Conservation (phyloP, 306 rosid genomes). For the Mimosa bimucronata region DNA sequence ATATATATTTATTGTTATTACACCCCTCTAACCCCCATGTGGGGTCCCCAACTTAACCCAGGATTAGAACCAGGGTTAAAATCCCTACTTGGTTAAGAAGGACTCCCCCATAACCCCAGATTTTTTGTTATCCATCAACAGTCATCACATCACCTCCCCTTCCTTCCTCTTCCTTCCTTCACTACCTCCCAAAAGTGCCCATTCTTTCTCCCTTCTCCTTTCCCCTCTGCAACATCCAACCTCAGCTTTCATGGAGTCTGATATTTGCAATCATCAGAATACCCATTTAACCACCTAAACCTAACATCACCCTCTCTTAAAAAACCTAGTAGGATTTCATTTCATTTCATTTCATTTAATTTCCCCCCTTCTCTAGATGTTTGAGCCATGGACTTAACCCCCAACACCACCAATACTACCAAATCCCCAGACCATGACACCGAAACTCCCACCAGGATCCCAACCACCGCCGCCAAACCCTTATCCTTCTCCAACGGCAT, state of each 20-base stretch:
- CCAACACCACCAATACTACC: slow-evolving; percentile 34
- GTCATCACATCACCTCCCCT: slow-evolving; percentile 46
- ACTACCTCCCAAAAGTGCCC: slow-evolving; percentile 26
- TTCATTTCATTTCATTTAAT: not conserved
- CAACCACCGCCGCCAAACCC: slow-evolving; percentile 50
- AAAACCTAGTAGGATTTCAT: slow-evolving; percentile 36
- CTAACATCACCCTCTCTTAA: slow-evolving; percentile 32
- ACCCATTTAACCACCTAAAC: slow-evolving; percentile 41
- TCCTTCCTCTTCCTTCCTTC: not conserved
- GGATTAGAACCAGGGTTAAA: slow-evolving; percentile 93
- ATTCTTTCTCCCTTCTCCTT: not conserved
- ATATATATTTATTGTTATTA: too few relatives aligned
- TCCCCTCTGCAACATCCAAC: too few relatives aligned
- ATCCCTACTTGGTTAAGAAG: slow-evolving; percentile 86
- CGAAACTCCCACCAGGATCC: slow-evolving; percentile 70
- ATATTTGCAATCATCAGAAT: slow-evolving; percentile 46
- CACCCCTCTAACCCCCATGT: slow-evolving; percentile 63
- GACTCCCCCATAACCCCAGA: slow-evolving; percentile 76
- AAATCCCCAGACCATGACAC: slow-evolving; percentile 75
- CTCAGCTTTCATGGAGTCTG: slow-evolving; percentile 37
- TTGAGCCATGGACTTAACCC: slow-evolving; percentile 67
- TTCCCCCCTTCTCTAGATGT: slow-evolving; percentile 48
- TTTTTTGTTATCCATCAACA: slow-evolving; percentile 79
- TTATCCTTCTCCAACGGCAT: slow-evolving; percentile 75
- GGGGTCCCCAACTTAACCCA: slow-evolving; percentile 79